Conservation (phyloP, 768 basidiomycete species). For the Sporobolomyces pararoseus region DNA sequence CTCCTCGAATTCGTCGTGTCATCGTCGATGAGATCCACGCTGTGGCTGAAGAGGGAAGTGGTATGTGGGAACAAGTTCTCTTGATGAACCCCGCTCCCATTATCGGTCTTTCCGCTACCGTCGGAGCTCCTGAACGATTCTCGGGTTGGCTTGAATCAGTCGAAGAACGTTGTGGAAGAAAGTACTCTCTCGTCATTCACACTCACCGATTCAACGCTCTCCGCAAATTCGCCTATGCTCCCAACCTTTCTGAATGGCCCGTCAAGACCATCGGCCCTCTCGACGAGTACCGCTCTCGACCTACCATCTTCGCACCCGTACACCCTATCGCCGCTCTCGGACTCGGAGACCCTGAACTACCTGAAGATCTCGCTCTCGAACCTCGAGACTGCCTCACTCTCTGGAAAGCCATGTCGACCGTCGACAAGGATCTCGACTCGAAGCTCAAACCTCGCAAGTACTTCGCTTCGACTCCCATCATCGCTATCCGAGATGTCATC, state of each 20-base stretch:
- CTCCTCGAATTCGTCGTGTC: conserved; percentile 64
- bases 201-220: conserved; percentile 68
- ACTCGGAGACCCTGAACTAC: conserved; percentile 57
- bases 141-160: conserved; percentile 64
- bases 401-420: conserved; percentile 53
- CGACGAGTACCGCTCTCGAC: conserved; percentile 48
- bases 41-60: conserved; percentile 67
- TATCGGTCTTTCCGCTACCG: conserved; percentile 69
- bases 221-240: conserved; percentile 62
- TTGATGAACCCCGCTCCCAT: conserved; percentile 64
- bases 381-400: conserved; percentile 59
- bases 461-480: conserved; percentile 52
- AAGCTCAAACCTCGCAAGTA: conserved; percentile 55
- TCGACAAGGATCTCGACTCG: conserved; percentile 29
- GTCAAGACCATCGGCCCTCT: conserved; percentile 43
- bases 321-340: conserved; percentile 63
- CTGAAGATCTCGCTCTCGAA: conserved; percentile 64
- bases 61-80: conserved; percentile 71
- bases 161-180: conserved; percentile 60
- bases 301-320: conserved; percentile 55
- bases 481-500: conserved; percentile 63
- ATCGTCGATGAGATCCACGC: conserved; percentile 64
- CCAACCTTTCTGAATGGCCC: conserved; percentile 42
- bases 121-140: conserved; percentile 64
- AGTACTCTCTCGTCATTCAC: conserved; percentile 62